Evolutionary conservation across 2,329 filamentous ascomycete species (phyloP).

Genomic region (Colletotrichum sp.): DNA sequence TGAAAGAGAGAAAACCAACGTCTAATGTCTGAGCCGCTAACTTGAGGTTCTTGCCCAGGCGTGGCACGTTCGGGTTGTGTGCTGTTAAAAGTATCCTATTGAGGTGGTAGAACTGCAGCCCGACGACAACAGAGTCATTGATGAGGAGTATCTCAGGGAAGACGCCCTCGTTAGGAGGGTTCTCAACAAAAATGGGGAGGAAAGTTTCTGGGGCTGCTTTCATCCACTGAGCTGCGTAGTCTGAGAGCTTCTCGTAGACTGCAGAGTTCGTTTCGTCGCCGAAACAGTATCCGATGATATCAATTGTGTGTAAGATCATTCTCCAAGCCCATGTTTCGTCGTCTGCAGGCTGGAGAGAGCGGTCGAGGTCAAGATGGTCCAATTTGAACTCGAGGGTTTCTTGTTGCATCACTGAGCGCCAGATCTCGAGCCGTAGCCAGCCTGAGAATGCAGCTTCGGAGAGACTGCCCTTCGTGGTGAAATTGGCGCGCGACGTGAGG

Average conservation of each 20-base stretch:
- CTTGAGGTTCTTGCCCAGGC: constrained; percentile 17
- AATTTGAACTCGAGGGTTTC: neutral
- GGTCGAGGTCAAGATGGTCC: neutral
- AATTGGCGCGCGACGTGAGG: neutral
- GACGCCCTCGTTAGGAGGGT: neutral
- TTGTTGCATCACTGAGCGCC: neutral
- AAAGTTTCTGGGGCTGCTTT: constrained; percentile 28
- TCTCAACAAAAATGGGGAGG: constrained; percentile 24
- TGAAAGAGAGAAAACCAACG: constrained; percentile 23
- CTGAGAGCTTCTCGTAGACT: constrained; percentile 24
- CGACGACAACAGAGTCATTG: constrained; percentile 31
- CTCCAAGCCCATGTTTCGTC: constrained; percentile 15
- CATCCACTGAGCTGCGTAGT: constrained; percentile 27
- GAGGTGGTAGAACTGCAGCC: constrained; percentile 30
- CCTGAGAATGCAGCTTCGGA: neutral
- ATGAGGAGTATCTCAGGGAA: neutral
- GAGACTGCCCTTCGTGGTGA: neutral
- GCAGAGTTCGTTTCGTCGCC: constrained; percentile 21
- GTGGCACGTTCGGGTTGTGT: constrained; percentile 30
- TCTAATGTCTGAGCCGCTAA: neutral
- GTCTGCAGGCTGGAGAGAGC: neutral
- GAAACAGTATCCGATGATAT: constrained; percentile 30
- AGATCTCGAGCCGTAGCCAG: neutral
- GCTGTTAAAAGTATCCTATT: constrained; percentile 31
- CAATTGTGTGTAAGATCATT: constrained; percentile 28